Percentiles rank a stretch among this genome's conserved stretches.
These are phyloP conservation scores for Cladosporium sp. DNA, from an alignment of 2,329 filamentous ascomycete genomes.

Conservation along the genomic window DNA sequence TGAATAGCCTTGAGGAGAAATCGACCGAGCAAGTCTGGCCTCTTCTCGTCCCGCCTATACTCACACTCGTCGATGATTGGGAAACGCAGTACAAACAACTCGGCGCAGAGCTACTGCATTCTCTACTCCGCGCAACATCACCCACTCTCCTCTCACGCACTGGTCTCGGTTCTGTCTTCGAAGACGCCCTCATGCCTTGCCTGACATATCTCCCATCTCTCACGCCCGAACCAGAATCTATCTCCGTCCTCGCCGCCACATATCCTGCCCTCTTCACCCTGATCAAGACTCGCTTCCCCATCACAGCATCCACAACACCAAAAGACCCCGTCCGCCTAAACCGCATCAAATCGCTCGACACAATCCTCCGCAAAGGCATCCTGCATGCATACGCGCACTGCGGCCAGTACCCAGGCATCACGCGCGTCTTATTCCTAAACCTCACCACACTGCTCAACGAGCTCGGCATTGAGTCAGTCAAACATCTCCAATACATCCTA, in stretches of 20 bases:
- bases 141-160: constrained; percentile 58
- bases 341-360: constrained; percentile 46
- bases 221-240: constrained; percentile 71
- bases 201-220: constrained; percentile 76
- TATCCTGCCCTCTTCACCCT: constrained; percentile 69
- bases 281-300: constrained; percentile 45
- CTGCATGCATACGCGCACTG: constrained; percentile 56
- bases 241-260: constrained; percentile 63
- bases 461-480: constrained; percentile 64
- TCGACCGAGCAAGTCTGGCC: constrained; percentile 63
- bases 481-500: constrained; percentile 70
- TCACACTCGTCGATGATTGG: constrained; percentile 68
- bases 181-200: constrained; percentile 69
- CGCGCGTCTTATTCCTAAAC: constrained; percentile 58
- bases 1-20: constrained; percentile 55
- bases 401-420: constrained; percentile 59
- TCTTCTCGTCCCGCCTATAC: constrained; percentile 67
- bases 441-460: constrained; percentile 54
- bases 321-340: constrained; percentile 39
- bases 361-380: constrained; percentile 46
- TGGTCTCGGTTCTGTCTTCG: constrained; percentile 68
- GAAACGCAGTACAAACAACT: constrained; percentile 55
- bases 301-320: constrained; percentile 11
- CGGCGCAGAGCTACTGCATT: constrained; percentile 58
- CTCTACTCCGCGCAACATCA: constrained; percentile 60